phyloP scores from a whole-genome alignment of 2,329 filamentous ascomycete species.

The Fusarium pseudonygamai region DNA sequence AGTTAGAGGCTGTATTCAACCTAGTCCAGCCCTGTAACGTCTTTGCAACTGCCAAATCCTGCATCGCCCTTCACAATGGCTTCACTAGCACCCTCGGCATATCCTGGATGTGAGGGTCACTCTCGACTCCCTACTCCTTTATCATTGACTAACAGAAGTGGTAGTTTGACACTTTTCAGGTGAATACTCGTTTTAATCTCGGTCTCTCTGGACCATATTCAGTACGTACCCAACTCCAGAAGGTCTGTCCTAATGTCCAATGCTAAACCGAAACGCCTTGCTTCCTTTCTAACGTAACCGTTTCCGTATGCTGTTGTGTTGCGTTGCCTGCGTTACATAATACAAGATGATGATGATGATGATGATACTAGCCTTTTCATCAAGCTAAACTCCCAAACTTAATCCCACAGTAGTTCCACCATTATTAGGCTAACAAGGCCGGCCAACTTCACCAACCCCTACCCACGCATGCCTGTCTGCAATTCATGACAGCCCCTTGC shows the following conservation, averaged over 20 bases:
- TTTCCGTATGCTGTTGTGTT: slow-evolving; percentile 27
- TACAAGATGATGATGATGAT: slow-evolving; percentile 11
- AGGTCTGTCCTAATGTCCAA: background rate
- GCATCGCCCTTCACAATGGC: background rate
- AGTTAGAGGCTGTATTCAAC: slow-evolving; percentile 1
- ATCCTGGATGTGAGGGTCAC: slow-evolving; percentile 12
- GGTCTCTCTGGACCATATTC: background rate
- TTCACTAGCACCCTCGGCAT: slow-evolving; percentile 1
- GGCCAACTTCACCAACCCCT: slow-evolving; percentile 13
- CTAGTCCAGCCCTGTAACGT: slow-evolving; percentile 23
- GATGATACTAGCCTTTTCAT: slow-evolving; percentile 12
- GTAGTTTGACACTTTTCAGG: background rate
- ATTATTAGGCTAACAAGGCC: slow-evolving; percentile 1
- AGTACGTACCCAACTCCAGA: background rate
- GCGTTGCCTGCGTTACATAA: slow-evolving; percentile 27
- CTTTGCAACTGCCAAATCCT: slow-evolving; percentile 1
- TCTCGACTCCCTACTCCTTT: background rate
- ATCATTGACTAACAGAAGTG: background rate
- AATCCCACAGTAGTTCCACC: slow-evolving; percentile 18
- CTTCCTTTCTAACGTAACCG: slow-evolving; percentile 26
- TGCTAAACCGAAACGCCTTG: slow-evolving; percentile 31
- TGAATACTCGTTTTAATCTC: background rate
- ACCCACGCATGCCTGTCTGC: slow-evolving; percentile 11
- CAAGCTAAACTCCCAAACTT: slow-evolving; percentile 19
- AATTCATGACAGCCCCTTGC: slow-evolving; percentile 23